Evolutionary conservation across 2,329 filamentous ascomycete species (phyloP).

Genomic region (Tricladium varicosporioides): DNA sequence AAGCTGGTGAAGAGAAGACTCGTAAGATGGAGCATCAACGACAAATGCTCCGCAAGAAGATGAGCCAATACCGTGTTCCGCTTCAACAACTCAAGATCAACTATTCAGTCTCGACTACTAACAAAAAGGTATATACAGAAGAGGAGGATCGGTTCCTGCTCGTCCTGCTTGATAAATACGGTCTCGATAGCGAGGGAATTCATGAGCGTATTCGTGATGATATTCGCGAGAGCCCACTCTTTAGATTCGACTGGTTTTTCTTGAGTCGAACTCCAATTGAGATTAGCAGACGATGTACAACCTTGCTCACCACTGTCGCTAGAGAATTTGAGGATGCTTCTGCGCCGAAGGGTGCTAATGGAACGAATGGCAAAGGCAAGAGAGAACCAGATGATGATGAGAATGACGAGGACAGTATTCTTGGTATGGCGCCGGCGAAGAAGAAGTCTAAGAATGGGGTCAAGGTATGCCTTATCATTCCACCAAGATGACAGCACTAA

Average conservation of each 20-base stretch:
- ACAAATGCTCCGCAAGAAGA: constrained; percentile 91
- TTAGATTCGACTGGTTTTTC: constrained; percentile 99
- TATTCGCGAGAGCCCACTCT: constrained; percentile 89
- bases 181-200: constrained; percentile 85
- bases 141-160: constrained; percentile 96
- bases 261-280: constrained; percentile 90
- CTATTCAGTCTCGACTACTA: constrained; percentile 97
- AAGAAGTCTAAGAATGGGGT: constrained; percentile 90
- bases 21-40: constrained; percentile 89
- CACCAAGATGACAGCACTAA: constrained; percentile 16
- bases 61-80: constrained; percentile 94
- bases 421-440: constrained; percentile 81
- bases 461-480: constrained; percentile 48
- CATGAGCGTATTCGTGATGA: constrained; percentile 97
- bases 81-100: constrained; percentile 98
- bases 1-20: constrained; percentile 87
- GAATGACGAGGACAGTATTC: constrained; percentile 77
- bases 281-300: constrained; percentile 88
- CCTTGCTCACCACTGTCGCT: constrained; percentile 88
- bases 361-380: constrained; percentile 66
- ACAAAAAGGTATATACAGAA: constrained; percentile 99
- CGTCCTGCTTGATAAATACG: constrained; percentile 88
- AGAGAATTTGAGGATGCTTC: constrained; percentile 81
- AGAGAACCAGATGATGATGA: constrained; percentile 77
- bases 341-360: constrained; percentile 49